Conservation (phyloP, 768 basidiomycete genomes). For the Phylloporus sp. region DNA sequence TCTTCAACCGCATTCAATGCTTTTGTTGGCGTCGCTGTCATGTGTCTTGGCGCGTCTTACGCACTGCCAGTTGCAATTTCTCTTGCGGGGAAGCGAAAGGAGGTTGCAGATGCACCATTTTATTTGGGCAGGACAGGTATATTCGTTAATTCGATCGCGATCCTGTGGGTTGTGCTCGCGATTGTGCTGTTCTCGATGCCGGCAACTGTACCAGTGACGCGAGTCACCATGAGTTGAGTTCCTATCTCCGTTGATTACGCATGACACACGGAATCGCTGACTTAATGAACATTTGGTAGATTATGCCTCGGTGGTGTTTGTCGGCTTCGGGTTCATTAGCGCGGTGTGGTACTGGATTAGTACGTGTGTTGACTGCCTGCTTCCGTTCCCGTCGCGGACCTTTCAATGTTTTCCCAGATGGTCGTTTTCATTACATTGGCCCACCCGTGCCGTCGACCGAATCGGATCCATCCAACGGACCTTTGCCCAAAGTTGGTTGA, state of each 20-base stretch:
- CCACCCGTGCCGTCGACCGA: constrained; percentile 35
- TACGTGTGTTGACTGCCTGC: constrained; percentile 32
- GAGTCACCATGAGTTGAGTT: constrained; percentile 42
- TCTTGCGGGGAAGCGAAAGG: constrained; percentile 40
- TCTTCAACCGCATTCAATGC: constrained; percentile 64
- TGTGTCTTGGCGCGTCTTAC: constrained; percentile 63
- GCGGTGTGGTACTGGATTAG: constrained; percentile 58
- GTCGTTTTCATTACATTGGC: constrained; percentile 41
- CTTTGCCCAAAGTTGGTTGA: not conserved
- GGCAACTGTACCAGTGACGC: constrained; percentile 52
- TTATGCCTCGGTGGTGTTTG: constrained; percentile 65
- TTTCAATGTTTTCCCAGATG: constrained; percentile 29
- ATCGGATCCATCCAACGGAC: not conserved
- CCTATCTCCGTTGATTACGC: not conserved
- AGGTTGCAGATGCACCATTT: constrained; percentile 49
- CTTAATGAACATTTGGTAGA: constrained; percentile 34
- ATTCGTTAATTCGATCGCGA: constrained; percentile 46
- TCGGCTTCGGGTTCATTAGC: constrained; percentile 56
- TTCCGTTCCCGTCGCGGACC: not conserved
- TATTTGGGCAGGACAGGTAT: constrained; percentile 43
- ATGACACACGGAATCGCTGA: not conserved
- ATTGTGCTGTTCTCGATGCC: constrained; percentile 70
- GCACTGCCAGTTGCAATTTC: constrained; percentile 58
- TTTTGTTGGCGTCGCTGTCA: constrained; percentile 63
- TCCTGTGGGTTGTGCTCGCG: constrained; percentile 59